Evolutionary conservation across 495 filamentous ascomycete species (phyloP), one percentile per base, ranked within the genome.

Genomic region (Daldinia decipiens): DNA sequence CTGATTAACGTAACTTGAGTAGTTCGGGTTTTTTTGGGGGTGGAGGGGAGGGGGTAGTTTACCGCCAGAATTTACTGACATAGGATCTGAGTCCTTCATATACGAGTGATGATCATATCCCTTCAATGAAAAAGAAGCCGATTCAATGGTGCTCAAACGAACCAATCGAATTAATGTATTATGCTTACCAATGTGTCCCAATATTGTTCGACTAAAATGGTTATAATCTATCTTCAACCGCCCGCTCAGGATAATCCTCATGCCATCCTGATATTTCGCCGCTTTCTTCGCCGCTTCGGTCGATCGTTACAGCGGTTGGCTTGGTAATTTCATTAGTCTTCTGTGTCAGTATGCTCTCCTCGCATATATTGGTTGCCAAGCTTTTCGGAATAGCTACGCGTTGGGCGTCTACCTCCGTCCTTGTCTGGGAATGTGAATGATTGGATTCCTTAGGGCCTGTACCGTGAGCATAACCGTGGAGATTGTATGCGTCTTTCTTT

Each of bases 251-350:
- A 7, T 52, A 45, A 21, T 59, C 26, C 26, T 63, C 53, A 11
- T 53, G 52, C 29, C 59, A 59, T 7, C 59, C 59, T 34, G 59
- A 63, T 7, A 15, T 5, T 17, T 45, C 52, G 3, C 32, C 53
- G 9, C 15, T 19, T 2, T 65, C 67, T 1, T 60, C 45, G 3
- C 27, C 34, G 27, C 26, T 17, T 12, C 43, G 26, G 24, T 70
- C 47, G 31, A 70, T n/a, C 11, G 26, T 59, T 47, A 70, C 36
- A 24, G 60, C 13, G 4, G 67, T 70, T 9, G 67, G 60, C 67
- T 54, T 70, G 50, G 47, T 65, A 39, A 70, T 70, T 17, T 39
- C 47, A 26, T 39, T 54, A 0, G 52, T 26, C 21, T 47, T 52
- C 39, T 59, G 36, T 6, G 34, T 19, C 29, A 51, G 29, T 0